These are phyloP conservation scores for Fusarium sp. DNA, from an alignment of 2,329 filamentous ascomycete genomes.

Conservation along the genomic window DNA sequence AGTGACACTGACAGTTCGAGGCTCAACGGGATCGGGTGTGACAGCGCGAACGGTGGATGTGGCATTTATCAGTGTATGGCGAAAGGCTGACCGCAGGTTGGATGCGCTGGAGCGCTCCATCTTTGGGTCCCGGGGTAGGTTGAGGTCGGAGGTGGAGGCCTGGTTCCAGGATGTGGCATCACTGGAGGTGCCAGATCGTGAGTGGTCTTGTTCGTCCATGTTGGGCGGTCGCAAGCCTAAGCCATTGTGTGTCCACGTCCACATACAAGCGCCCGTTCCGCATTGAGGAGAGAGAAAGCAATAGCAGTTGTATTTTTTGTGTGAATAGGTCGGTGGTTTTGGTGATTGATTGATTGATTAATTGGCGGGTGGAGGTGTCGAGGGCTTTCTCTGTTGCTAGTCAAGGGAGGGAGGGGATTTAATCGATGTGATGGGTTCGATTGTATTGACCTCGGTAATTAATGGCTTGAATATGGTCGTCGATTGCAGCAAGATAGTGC, in stretches of 20 bases:
- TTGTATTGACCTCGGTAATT: neutral
- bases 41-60: conserved; percentile 68
- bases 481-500: neutral
- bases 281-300: conserved; percentile 42
- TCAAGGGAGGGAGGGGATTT: neutral
- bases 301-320: conserved; percentile 4
- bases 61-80: conserved; percentile 41
- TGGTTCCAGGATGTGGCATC: conserved; percentile 47
- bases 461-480: neutral
- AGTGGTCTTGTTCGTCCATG: conserved; percentile 56
- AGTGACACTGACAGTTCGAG: conserved; percentile 36
- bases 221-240: conserved; percentile 56
- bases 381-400: conserved; percentile 13
- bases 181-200: conserved; percentile 48
- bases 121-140: conserved; percentile 42
- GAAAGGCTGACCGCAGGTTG: conserved; percentile 48
- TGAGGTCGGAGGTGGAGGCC: conserved; percentile 44
- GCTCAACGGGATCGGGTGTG: conserved; percentile 67
- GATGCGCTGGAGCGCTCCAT: conserved; percentile 50
- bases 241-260: conserved; percentile 53
- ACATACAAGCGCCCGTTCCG: conserved; percentile 47
- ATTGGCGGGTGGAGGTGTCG: conserved; percentile 3
- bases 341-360: neutral
- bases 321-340: conserved; percentile 5
- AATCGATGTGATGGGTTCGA: neutral